Base-by-base conservation (phyloP, 2,329 filamentous ascomycete species). In the Pyricularia sp. region DNA sequence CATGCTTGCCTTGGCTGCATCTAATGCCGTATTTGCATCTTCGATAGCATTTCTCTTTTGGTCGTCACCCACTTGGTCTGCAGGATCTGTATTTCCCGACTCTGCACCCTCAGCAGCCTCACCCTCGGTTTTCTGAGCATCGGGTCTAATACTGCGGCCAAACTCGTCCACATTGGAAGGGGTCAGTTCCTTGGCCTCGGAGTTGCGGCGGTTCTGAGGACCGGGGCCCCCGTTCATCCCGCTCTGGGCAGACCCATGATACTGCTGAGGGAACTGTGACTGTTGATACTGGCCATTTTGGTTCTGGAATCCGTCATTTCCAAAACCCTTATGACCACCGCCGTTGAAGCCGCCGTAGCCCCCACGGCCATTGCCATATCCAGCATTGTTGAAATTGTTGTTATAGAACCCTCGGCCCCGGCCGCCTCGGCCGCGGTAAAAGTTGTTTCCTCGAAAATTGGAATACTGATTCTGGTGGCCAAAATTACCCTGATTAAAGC, bases 401-500 rank as follows among this genome's bases (percentile, higher is more conserved):
- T 68, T 68, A 74, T 84, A 85, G 73, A 85, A 87, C 70, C 88
- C 88, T 72, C 89, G 86, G 73, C 89, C 88, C 72, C 87, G 85
- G 73, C 67, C 67, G 33, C 90, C 89, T 75, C 89, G 85, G 74
- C 87, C 86, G 72, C 89, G 90, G 80, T 88, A 88, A 61, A 68
- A 68, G 67, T 68, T 68, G 67, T 68, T 68, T 80, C 83, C 84
- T 77, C 85, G 89, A 83, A 91, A 93, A 83, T 93, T 90, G 89
- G 92, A 92, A 86, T 87, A 89, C 80, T 90, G 81, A 81, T 87
- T 87, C 81, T 91, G 82, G 80, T 89, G 87, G 81, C 89, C 89
- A 88, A 91, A 93, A 86, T 92, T 92, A 89, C 90, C 90, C 88
- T 90, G 88, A 86, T 89, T 90, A 87, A 84, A 90, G 83, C 87